Evolutionary conservation across 192 early-diverging fungal genomes (phyloP).

Genomic region (Coemansia sp.): DNA sequence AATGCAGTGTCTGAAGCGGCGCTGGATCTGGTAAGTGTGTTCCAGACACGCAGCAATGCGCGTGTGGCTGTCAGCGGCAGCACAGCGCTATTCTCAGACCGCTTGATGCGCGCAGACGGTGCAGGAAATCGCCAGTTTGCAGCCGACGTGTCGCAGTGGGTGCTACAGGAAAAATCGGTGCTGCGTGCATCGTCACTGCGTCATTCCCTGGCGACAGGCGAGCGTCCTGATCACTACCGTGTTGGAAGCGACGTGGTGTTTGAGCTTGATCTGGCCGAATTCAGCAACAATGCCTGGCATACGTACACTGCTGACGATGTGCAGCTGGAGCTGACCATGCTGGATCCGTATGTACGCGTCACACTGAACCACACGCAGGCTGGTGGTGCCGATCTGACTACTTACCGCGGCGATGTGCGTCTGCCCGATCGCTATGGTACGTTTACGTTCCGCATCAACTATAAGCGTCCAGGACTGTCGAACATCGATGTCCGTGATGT

Average conservation of each 20-base stretch:
- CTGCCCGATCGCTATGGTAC: constrained; percentile 97
- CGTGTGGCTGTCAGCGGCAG: constrained; percentile 83
- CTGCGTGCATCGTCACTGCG: constrained; percentile 61
- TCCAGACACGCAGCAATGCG: constrained; percentile 90
- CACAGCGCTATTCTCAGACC: constrained; percentile 79
- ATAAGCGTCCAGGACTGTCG: constrained; percentile 80
- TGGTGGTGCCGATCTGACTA: constrained; percentile 8
- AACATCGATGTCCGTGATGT: constrained; percentile 72
- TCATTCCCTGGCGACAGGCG: constrained; percentile 65
- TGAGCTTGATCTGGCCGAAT: constrained; percentile 77
- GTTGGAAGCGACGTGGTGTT: constrained; percentile 92
- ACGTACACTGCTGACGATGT: constrained; percentile 71
- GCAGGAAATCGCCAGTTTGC: constrained; percentile 74
- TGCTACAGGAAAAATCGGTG: constrained; percentile 88
- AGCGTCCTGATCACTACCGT: constrained; percentile 74
- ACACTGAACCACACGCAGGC: constrained; percentile 56
- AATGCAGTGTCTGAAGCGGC: constrained; percentile 57
- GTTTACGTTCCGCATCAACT: constrained; percentile 94
- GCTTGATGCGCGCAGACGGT: constrained; percentile 44
- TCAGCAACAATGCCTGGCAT: constrained; percentile 75
- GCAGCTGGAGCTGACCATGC: constrained; percentile 93
- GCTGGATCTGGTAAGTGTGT: constrained; percentile 73
- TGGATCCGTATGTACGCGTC: constrained; percentile 92
- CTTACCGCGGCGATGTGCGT: constrained; percentile 57
- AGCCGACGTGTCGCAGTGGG: constrained; percentile 79